phyloP scores from a whole-genome alignment of 139 green algal genomes.

The Volvox reticuliferus region DNA sequence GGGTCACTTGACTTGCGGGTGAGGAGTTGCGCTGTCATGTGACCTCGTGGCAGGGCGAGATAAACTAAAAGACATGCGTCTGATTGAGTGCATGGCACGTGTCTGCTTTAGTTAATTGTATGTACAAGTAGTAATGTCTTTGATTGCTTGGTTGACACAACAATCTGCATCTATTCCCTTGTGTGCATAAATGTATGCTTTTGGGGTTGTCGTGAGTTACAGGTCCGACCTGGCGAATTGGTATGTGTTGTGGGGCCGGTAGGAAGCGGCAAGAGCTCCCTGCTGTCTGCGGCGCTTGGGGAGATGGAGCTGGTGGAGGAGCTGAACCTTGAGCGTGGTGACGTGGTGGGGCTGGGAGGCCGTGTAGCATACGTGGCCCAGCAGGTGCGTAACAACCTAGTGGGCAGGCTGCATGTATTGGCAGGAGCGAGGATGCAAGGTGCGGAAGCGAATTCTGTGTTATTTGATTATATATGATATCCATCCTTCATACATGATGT shows the following conservation, averaged over 20 bases:
- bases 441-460: no score
- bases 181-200: no score
- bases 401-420: no score
- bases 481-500: no score
- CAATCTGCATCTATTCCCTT: no score
- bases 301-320: slow-evolving; percentile 60
- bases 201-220: background rate
- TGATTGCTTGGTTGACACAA: no score
- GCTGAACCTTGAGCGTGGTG: background rate
- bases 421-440: no score
- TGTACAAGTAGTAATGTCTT: no score
- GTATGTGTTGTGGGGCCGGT: slow-evolving; percentile 81
- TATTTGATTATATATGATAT: no score
- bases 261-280: slow-evolving; percentile 72
- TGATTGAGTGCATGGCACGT: background rate
- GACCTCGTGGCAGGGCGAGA: no score
- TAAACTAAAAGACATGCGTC: background rate
- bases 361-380: slow-evolving; percentile 72
- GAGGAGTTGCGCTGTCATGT: no score
- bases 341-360: slow-evolving; percentile 54
- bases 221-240: slow-evolving; percentile 68
- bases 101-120: background rate
- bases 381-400: slow-evolving; percentile 46
- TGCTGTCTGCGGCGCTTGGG: slow-evolving; percentile 71
- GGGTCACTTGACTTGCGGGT: slow-evolving; percentile 5